Evolutionary conservation across 495 filamentous ascomycete genomes (phyloP).

Genomic region (Trichoderma gamsii): DNA sequence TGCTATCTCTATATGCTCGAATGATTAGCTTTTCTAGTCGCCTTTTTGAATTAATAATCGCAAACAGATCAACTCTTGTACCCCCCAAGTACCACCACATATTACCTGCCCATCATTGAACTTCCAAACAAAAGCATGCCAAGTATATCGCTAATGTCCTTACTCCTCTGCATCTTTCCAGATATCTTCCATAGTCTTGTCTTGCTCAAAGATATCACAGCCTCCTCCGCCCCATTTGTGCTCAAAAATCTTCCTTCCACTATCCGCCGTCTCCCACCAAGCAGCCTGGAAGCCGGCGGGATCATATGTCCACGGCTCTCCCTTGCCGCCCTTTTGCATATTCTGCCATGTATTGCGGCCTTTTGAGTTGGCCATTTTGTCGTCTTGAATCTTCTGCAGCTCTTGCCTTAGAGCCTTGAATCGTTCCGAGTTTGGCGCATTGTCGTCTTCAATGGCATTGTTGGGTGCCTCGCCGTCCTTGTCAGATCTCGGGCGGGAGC

Average conservation of each 20-base stretch:
- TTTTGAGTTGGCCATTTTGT: constrained; percentile 39
- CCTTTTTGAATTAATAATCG: no score
- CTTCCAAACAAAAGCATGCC: not conserved
- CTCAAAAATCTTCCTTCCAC: constrained; percentile 44
- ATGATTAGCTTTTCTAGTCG: no score
- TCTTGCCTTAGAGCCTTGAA: constrained; percentile 13
- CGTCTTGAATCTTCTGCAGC: constrained; percentile 21
- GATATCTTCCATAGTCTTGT: constrained; percentile 6
- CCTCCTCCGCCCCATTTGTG: constrained; percentile 54
- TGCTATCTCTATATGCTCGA: no score
- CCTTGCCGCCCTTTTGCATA: constrained; percentile 50
- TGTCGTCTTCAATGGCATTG: not conserved
- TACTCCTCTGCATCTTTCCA: not conserved
- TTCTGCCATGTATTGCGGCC: constrained; percentile 55
- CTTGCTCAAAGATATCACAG: constrained; percentile 39
- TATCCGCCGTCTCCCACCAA: constrained; percentile 47
- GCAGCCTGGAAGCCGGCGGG: constrained; percentile 47
- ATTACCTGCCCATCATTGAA: not conserved
- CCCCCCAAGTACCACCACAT: not conserved
- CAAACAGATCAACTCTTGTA: not conserved
- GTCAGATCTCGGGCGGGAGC: constrained; percentile 37
- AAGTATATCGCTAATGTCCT: not conserved
- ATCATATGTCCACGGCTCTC: constrained; percentile 56
- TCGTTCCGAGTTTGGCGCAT: not conserved
- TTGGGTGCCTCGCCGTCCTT: constrained; percentile 23